These are phyloP conservation scores for Larix sibirica DNA, from an alignment of 83 land plant species.

Conservation along the genomic window DNA sequence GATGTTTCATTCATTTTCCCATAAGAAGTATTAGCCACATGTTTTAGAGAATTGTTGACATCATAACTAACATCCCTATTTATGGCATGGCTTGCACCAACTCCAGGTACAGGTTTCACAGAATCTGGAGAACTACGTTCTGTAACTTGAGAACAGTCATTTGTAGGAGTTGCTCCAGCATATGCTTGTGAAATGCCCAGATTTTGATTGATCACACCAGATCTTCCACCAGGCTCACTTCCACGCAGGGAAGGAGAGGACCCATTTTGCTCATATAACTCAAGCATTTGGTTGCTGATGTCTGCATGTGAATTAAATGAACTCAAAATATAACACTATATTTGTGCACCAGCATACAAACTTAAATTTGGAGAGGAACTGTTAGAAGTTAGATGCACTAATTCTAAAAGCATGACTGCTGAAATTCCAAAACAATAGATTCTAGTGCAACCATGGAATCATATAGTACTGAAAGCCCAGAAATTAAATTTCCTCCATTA, in stretches of 20 bases:
- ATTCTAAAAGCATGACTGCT: too few species aligned
- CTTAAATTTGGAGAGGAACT: not conserved
- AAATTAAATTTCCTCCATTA: not conserved
- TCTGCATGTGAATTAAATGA: slow-evolving; percentile 50
- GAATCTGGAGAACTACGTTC: not conserved
- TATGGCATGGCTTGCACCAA: not conserved
- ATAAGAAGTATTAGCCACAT: not conserved
- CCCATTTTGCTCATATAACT: slow-evolving; percentile 87
- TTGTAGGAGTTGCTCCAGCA: not conserved
- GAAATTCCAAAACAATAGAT: not conserved
- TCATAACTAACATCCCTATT: not conserved
- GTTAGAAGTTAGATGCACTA: not conserved
- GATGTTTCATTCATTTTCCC: not conserved
- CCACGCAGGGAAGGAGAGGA: slow-evolving; percentile 46
- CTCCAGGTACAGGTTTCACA: not conserved
- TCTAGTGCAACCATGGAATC: not conserved
- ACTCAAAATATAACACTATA: not conserved
- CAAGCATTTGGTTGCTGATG: slow-evolving; percentile 96
- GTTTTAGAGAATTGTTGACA: not conserved
- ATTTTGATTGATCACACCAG: slow-evolving; percentile 22
- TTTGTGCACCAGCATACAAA: not conserved
- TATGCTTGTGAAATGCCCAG: not conserved
- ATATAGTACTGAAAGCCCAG: not conserved
- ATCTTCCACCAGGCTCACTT: slow-evolving; percentile 63
- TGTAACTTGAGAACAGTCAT: slow-evolving; percentile 1